A percentile compares a stretch with the other conserved stretches of the same genome.
Evolutionary conservation across 345 rosid species (phyloP).

Genomic region (Salix suchowensis): DNA sequence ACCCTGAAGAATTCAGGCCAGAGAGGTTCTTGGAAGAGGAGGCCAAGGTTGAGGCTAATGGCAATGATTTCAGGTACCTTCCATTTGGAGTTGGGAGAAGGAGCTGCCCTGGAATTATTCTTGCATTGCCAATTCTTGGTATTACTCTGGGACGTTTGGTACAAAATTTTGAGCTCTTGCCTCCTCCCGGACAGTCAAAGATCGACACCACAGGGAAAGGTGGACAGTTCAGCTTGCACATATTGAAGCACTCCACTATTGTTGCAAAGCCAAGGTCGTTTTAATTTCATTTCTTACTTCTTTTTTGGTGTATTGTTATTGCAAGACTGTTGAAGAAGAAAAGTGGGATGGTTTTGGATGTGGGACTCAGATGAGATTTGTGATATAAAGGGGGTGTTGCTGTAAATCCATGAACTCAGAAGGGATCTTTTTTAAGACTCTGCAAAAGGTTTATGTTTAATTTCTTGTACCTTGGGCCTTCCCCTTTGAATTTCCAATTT

Average conservation of each 20-base stretch:
- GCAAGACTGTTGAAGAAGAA: not conserved
- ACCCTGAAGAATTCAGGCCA: conserved; percentile 87
- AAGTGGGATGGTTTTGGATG: not conserved
- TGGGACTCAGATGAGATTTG: not conserved
- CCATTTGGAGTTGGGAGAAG: conserved; percentile 96
- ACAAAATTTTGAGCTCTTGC: conserved; percentile 91
- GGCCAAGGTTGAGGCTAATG: conserved; percentile 82
- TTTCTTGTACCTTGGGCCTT: not conserved
- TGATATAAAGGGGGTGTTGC: not conserved
- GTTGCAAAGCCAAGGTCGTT: conserved; percentile 72
- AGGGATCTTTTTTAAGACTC: not conserved
- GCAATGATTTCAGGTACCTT: conserved; percentile 90
- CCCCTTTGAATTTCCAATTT: not conserved
- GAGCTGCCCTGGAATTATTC: conserved; percentile 96
- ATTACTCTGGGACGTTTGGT: conserved; percentile 84
- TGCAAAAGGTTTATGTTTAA: not conserved
- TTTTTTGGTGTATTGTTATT: not conserved
- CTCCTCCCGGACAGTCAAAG: conserved; percentile 85
- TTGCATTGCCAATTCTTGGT: conserved; percentile 89
- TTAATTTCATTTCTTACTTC: not conserved
- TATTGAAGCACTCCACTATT: conserved; percentile 85
- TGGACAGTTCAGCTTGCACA: conserved; percentile 95
- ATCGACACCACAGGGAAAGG: conserved; percentile 82
- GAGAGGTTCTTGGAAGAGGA: conserved; percentile 98
- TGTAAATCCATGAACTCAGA: conserved; percentile 7